Base-by-base conservation (phyloP, 495 filamentous ascomycete genomes). In the Podospora comata region DNA sequence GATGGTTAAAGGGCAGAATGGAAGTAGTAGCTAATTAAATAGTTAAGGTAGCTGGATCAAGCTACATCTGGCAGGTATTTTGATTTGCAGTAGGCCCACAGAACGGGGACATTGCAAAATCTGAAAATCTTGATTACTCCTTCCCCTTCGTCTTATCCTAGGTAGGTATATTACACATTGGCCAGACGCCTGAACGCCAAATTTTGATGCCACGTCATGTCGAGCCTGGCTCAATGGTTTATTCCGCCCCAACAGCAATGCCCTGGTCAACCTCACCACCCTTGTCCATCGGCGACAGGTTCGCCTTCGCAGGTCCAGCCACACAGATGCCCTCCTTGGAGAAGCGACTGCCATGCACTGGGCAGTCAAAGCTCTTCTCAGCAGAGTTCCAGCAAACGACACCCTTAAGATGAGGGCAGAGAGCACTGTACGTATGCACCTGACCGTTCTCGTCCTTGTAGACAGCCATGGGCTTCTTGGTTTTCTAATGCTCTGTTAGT, bases 381-480 rank as follows among this genome's bases (percentile, higher is more conserved):
- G 75, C 75, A 1, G 68, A 59, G 64, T 88, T 88, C 86, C 86
- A 87, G 64, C 80, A 83, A 0, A 88, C 76, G 0, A 88, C 80
- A 1, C 84, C 86, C 62, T 83, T 76, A 71, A 87, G 63, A 73
- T 88, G 86, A 44, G 86, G 85, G 69, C 86, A 88, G 1, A 88
- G 54, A 0, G 85, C 86, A 30, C 80, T 84, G 70, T 83, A 83
- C 67, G 78, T 79, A 39, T 76, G 76, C 18, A 82, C 77, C 23
- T 82, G 77, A 9, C 85, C 86, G 3, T 79, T 72, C 5, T 84
- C 84, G 67, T 87, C 84, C 70, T 86, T 86, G 68, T 88, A 88
- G 0, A 87, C 79, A 0, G 84, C 86, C 28, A 84, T 60, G 0
- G 86, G 86, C 68, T 79, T 80, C 55, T 26, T 2, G 62, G 73